phyloP scores from a whole-genome alignment of 495 filamentous ascomycete genomes.

The Neurospora sp. region DNA sequence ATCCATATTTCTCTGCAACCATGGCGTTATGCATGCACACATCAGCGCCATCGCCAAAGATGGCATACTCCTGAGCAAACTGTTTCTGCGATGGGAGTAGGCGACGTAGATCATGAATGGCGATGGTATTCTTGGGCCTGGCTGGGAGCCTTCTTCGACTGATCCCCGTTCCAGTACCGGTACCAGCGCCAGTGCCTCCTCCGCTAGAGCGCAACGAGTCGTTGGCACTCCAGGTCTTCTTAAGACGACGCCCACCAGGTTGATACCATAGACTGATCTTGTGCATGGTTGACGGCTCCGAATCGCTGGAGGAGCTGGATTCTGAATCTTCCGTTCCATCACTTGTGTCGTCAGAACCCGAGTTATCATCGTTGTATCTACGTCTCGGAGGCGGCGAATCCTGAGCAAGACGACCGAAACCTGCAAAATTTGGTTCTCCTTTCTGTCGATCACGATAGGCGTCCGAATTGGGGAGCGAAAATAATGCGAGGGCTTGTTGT shows the following conservation, averaged over 20 bases:
- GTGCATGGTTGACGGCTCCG: constrained; percentile 54
- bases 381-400: constrained; percentile 38
- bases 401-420: constrained; percentile 66
- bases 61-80: constrained; percentile 67
- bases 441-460: constrained; percentile 51
- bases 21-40: constrained; percentile 75
- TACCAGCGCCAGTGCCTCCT: constrained; percentile 40
- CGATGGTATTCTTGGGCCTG: constrained; percentile 47
- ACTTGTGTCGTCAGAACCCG: constrained; percentile 37
- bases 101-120: constrained; percentile 57
- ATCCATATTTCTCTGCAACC: constrained; percentile 65
- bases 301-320: constrained; percentile 57
- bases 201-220: constrained; percentile 40
- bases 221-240: constrained; percentile 35
- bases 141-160: constrained; percentile 28
- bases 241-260: constrained; percentile 29
- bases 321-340: constrained; percentile 53
- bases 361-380: constrained; percentile 41
- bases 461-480: constrained; percentile 49
- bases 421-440: constrained; percentile 67
- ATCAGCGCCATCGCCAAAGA: constrained; percentile 69
- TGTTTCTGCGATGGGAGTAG: constrained; percentile 65
- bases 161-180: constrained; percentile 41
- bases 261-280: constrained; percentile 37
- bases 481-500: constrained; percentile 54